Conservation (phyloP, 139 green algal species). For the Tetraselmis chui region DNA sequence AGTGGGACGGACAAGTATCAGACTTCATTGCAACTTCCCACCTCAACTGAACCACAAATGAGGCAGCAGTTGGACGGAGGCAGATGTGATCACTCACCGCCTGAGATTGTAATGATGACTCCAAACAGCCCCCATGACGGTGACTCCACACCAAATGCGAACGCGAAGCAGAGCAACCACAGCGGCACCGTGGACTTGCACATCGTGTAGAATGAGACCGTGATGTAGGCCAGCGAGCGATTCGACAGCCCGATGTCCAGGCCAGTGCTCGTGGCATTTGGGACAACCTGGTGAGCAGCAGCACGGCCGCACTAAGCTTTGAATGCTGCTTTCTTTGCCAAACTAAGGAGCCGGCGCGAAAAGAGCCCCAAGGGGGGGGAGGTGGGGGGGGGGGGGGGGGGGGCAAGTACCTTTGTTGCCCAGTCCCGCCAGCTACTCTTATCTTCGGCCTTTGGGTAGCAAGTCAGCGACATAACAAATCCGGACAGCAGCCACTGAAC, state of each 20-base stretch:
- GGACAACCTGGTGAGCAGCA: not conserved
- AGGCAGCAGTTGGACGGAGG: too few species aligned
- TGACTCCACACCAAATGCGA: slow-evolving; percentile 37
- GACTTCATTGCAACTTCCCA: too few species aligned
- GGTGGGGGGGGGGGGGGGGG: too few species aligned
- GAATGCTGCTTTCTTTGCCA: too few species aligned
- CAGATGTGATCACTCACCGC: too few species aligned
- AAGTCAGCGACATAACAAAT: not conserved
- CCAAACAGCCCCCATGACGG: slow-evolving; percentile 9
- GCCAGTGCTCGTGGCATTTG: not conserved
- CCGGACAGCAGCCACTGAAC: not conserved
- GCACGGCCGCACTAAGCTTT: too few species aligned
- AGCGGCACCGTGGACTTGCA: slow-evolving; percentile 86
- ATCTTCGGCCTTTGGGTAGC: not conserved
- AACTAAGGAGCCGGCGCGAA: too few species aligned
- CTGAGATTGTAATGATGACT: not conserved
- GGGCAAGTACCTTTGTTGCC: too few species aligned
- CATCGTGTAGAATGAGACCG: slow-evolving; percentile 93
- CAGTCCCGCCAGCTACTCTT: not conserved
- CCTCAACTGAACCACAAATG: too few species aligned
- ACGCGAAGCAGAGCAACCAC: slow-evolving; percentile 90
- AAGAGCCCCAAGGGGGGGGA: too few species aligned
- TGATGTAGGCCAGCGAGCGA: slow-evolving; percentile 19
- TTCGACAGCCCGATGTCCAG: not conserved
- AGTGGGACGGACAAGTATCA: too few species aligned